Conservation (phyloP, 139 green algal species). For the Zygnema circumcarinatum region DNA sequence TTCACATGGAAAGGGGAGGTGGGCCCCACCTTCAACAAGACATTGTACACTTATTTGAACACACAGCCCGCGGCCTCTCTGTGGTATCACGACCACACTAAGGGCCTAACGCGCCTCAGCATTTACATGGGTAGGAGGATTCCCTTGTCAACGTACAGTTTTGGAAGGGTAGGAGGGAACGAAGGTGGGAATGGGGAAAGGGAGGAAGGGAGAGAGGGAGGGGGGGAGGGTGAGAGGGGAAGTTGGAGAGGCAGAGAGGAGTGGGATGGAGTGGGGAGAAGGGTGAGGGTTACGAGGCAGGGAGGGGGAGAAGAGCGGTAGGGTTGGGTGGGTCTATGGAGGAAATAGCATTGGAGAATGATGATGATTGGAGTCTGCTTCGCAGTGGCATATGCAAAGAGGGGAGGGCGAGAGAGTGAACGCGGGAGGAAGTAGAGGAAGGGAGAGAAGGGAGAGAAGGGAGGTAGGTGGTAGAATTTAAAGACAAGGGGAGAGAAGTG, state of each 20-base stretch:
- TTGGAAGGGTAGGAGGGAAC: neutral
- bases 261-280: neutral
- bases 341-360: too few relatives aligned
- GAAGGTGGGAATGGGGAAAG: neutral
- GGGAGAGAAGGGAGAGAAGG: too few relatives aligned
- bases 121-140: neutral
- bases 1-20: conserved; percentile 21
- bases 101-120: conserved; percentile 34
- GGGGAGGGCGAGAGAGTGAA: too few relatives aligned
- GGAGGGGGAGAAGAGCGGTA: neutral
- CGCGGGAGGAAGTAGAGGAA: too few relatives aligned
- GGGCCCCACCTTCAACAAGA: conserved; percentile 6
- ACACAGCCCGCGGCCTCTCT: conserved; percentile 9
- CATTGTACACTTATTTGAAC: conserved; percentile 32
- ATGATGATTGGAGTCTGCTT: too few relatives aligned
- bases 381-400: too few relatives aligned
- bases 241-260: conserved; percentile 1
- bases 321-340: neutral
- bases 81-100: conserved; percentile 47
- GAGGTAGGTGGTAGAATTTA: too few relatives aligned
- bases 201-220: neutral
- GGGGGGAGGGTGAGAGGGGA: neutral
- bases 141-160: neutral
- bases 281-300: neutral
- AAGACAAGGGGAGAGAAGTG: too few relatives aligned